These are phyloP conservation scores for Termitomyces sp. DNA, from an alignment of 768 basidiomycete species.

Conservation along the genomic window DNA sequence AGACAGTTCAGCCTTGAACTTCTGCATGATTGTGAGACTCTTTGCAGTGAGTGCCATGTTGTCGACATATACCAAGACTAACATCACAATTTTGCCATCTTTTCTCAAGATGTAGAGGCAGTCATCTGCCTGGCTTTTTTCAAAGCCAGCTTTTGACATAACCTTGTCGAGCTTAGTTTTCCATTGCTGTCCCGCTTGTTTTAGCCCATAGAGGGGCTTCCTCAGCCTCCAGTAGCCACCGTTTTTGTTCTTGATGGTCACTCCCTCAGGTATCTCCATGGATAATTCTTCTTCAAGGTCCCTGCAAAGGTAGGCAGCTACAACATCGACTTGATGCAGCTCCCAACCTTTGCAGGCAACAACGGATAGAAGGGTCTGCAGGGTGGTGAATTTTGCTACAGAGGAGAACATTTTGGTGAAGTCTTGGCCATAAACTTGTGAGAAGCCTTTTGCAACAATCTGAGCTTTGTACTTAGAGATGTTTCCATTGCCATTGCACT, in stretches of 20 bases:
- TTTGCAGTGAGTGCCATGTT: neutral
- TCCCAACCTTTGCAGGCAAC: neutral
- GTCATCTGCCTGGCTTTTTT: neutral
- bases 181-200: neutral
- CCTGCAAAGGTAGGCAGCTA: neutral
- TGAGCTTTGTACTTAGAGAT: neutral
- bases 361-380: neutral
- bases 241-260: neutral
- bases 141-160: neutral
- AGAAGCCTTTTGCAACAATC: neutral
- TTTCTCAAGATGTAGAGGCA: conserved; percentile 4
- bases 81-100: neutral
- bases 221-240: neutral
- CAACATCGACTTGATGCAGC: neutral
- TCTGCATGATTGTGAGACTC: neutral
- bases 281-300: neutral
- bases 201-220: neutral
- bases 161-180: neutral
- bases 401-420: neutral
- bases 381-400: neutral
- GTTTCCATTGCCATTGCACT: neutral
- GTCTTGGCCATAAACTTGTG: neutral
- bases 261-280: neutral
- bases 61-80: neutral
- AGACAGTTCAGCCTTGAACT: neutral